These are phyloP conservation scores for Hypsizygus marmoreus DNA, from an alignment of 768 basidiomycete genomes.

Conservation along the genomic window DNA sequence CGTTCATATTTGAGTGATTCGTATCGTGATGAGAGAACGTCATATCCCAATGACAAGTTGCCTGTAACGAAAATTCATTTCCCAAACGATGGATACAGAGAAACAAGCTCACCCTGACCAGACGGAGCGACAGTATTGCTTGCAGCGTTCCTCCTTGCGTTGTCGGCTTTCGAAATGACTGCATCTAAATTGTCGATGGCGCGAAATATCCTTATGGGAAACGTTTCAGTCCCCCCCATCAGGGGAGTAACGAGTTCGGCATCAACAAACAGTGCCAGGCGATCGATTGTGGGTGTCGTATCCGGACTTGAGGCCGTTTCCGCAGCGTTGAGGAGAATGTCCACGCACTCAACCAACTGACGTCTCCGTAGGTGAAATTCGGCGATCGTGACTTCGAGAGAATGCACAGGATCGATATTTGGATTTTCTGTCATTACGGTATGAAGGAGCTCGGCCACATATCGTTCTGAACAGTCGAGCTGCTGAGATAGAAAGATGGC, in stretches of 20 bases:
- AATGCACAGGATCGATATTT: slow-evolving; percentile 57
- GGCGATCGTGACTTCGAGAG: slow-evolving; percentile 65
- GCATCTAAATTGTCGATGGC: slow-evolving; percentile 63
- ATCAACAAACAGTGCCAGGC: slow-evolving; percentile 56
- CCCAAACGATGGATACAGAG: background rate
- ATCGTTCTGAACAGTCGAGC: slow-evolving; percentile 81
- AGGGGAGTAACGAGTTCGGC: slow-evolving; percentile 58
- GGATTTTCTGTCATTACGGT: slow-evolving; percentile 64
- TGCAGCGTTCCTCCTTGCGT: slow-evolving; percentile 62
- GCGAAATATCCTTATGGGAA: slow-evolving; percentile 59
- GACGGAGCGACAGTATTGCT: slow-evolving; percentile 59
- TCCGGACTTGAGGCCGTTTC: slow-evolving; percentile 47
- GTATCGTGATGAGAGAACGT: slow-evolving; percentile 66
- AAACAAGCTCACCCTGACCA: slow-evolving; percentile 51
- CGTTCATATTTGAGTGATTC: slow-evolving; percentile 78
- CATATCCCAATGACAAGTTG: slow-evolving; percentile 57
- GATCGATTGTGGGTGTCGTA: slow-evolving; percentile 48
- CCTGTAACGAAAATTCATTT: slow-evolving; percentile 29
- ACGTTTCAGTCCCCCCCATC: no score
- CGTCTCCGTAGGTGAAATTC: slow-evolving; percentile 72
- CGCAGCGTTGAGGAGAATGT: slow-evolving; percentile 67
- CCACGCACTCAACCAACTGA: slow-evolving; percentile 69
- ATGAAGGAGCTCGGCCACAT: slow-evolving; percentile 70
- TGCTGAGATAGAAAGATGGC: slow-evolving; percentile 78
- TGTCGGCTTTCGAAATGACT: slow-evolving; percentile 54